A percentile compares a stretch with the other conserved stretches of the same genome.
These are phyloP conservation scores for Russula sp. DNA, from an alignment of 768 basidiomycete genomes.

Conservation along the genomic window DNA sequence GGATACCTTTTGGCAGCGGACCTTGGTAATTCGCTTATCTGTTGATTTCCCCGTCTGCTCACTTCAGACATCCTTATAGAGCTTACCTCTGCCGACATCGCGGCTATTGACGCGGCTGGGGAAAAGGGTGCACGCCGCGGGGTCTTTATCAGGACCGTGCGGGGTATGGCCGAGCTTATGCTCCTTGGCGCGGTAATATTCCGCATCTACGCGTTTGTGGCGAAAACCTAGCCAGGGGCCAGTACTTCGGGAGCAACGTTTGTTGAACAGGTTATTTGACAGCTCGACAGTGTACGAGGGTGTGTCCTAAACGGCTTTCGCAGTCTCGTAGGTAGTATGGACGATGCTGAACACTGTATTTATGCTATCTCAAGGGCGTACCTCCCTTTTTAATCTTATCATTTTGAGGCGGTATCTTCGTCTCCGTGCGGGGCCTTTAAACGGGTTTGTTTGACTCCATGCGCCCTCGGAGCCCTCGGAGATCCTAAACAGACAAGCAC, in stretches of 20 bases:
- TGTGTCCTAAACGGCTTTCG: too few relatives aligned
- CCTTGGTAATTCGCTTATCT: constrained; percentile 43
- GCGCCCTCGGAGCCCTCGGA: not conserved
- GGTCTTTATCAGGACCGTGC: constrained; percentile 8
- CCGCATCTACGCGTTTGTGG: constrained; percentile 19
- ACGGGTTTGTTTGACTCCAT: not conserved
- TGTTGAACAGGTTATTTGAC: not conserved
- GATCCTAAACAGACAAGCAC: not conserved
- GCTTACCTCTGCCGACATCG: constrained; percentile 51
- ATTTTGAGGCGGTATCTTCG: not conserved
- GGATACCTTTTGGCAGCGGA: constrained; percentile 69
- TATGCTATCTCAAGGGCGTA: not conserved
- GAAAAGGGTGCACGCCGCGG: constrained; percentile 38
- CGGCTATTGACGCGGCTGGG: constrained; percentile 57
- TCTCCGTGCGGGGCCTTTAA: not conserved
- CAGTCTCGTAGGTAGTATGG: not conserved
- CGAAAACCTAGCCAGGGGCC: not conserved
- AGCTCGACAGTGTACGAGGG: too few relatives aligned
- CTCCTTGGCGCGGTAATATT: constrained; percentile 18
- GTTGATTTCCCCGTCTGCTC: not conserved
- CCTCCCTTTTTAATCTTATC: not conserved
- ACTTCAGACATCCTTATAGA: constrained; percentile 36
- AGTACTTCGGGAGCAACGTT: not conserved
- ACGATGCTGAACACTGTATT: not conserved
- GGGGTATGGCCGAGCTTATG: constrained; percentile 18